Base-by-base conservation (phyloP, 2,329 filamentous ascomycete genomes). In the Diatrype stigma region DNA sequence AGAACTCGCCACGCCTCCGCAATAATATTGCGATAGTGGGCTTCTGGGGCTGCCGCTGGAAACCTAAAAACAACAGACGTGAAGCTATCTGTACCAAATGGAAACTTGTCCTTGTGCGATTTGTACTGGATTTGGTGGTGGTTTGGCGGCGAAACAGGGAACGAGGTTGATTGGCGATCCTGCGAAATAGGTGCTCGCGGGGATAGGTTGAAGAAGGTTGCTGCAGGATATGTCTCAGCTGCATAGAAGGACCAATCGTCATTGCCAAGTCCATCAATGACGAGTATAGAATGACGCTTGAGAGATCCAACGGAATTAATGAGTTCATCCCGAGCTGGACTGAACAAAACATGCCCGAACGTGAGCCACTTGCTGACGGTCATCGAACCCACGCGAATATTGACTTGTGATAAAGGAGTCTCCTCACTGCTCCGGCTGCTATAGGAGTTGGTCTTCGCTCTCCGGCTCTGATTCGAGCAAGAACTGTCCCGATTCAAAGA, bases 181-280 rank as follows among this genome's bases (percentile, higher is more conserved):
- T 70, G 61, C 0, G 73, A 72, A n/a, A 77, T 60, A 38, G 77
- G 77, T 37, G 78, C 73, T 26, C 79, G 72, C 7, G 83, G 82
- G 0, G 82, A 85, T 22, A 93, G 76, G 63, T 92, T 90, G 72
- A 89, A 93, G 55, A 94, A 86, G 2, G 82, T 86, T 0, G 86
- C 86, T 1, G 77, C 76, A 0, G 87, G 86, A 57, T 93, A 93
- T 1, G 87, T 90, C 63, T 92, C 83, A 6, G 89, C 87, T 19
- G 88, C 88, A 60, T 91, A 93, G 66, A 90, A 92, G 0, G 89
- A 92, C 89, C 89, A 94, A 63, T 94, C 89, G 58, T 87, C 84
- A 62, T 91, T 92, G n/a, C 89, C 89, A 28, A 94, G 82, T 5
- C 89, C 89, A 69, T 94, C 89, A 51, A 94, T 79, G 17, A 94